phyloP scores from a whole-genome alignment of 805 yeast genomes.

The Nakazawaea holstii region DNA sequence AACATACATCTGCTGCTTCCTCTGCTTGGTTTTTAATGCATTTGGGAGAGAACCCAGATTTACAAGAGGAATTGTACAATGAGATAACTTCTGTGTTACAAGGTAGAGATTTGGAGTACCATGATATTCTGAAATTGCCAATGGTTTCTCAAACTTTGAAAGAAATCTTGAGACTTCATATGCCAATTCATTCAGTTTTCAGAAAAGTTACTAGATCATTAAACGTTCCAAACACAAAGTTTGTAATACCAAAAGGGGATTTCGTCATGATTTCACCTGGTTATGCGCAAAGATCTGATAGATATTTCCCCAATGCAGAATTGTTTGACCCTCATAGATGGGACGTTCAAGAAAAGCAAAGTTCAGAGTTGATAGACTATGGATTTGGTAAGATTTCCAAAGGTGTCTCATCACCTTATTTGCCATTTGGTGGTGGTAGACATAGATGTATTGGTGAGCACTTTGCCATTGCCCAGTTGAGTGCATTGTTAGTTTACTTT shows the following conservation, averaged over 20 bases:
- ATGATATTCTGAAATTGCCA: conserved; percentile 79
- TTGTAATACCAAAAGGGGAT: conserved; percentile 84
- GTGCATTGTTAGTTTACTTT: conserved; percentile 74
- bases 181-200: conserved; percentile 94
- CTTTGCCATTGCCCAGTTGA: conserved; percentile 91
- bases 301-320: conserved; percentile 73
- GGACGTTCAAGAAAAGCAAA: conserved; percentile 40
- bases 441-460: conserved; percentile 99
- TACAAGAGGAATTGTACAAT: conserved; percentile 74
- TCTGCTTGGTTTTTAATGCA: conserved; percentile 94
- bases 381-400: conserved; percentile 95
- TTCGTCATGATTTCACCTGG: conserved; percentile 93
- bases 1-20: conserved; percentile 95
- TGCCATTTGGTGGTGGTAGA: conserved; percentile 99
- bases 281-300: conserved; percentile 69
- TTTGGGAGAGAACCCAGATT: conserved; percentile 78
- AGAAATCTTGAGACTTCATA: conserved; percentile 92
- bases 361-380: conserved; percentile 62
- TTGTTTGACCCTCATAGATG: conserved; percentile 86
- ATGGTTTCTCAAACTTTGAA: conserved; percentile 77
- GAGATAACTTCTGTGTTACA: conserved; percentile 67
- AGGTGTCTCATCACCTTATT: conserved; percentile 92
- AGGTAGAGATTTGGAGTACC: conserved; percentile 67
- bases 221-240: conserved; percentile 65
- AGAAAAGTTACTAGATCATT: conserved; percentile 80